phyloP scores from a whole-genome alignment of 805 yeast species.

The Brettanomyces sp. region DNA sequence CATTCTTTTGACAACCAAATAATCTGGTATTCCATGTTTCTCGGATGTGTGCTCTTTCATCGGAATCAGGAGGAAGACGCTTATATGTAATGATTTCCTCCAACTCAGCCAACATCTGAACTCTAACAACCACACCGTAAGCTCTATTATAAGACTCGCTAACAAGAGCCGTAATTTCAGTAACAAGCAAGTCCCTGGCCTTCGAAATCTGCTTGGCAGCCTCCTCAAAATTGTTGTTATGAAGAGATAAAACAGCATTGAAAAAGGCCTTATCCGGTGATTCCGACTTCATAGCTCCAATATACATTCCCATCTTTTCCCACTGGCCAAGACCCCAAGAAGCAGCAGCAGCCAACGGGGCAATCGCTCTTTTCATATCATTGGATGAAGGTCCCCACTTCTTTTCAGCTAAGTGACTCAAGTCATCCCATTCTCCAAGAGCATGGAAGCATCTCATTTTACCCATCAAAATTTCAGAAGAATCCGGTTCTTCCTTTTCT shows the following conservation, averaged over 20 bases:
- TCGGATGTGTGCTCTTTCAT: conserved; percentile 67
- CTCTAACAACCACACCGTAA: conserved; percentile 90
- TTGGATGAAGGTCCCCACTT: conserved; percentile 73
- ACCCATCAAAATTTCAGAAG: conserved; percentile 90
- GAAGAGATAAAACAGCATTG: conserved; percentile 80
- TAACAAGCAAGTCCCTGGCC: conserved; percentile 83
- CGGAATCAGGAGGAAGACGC: conserved; percentile 73
- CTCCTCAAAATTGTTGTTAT: conserved; percentile 74
- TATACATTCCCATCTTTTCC: conserved; percentile 92
- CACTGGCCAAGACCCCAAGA: conserved; percentile 98
- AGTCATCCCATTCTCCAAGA: conserved; percentile 95
- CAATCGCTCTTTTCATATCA: conserved; percentile 73
- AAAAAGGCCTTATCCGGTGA: conserved; percentile 94
- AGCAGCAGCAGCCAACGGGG: conserved; percentile 97
- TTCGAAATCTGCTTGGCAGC: conserved; percentile 70
- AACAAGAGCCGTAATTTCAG: conserved; percentile 89
- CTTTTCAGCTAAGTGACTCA: conserved; percentile 74
- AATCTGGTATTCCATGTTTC: conserved; percentile 91
- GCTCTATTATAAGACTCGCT: conserved; percentile 96
- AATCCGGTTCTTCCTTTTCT: conserved; percentile 52
- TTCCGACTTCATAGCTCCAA: conserved; percentile 79
- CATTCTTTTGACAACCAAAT: conserved; percentile 90
- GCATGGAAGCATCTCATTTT: conserved; percentile 98
- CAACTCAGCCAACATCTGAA: conserved; percentile 93
- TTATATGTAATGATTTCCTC: conserved; percentile 92